These are phyloP conservation scores for Lobosporangium transversale DNA, from an alignment of 192 early-diverging fungal genomes.

Conservation along the genomic window DNA sequence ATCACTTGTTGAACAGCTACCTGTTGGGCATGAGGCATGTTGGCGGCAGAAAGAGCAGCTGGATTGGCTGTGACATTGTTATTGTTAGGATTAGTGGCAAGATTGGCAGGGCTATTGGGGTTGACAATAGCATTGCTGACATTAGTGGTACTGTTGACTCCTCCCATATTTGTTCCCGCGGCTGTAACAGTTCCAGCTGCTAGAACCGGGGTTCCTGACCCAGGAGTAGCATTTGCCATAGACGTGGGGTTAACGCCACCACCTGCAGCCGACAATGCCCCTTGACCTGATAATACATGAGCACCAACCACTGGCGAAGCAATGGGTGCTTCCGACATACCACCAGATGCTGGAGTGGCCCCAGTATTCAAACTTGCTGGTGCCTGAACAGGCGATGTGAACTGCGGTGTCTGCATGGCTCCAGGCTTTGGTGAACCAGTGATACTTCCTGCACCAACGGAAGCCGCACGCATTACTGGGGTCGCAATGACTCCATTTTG, in stretches of 20 bases:
- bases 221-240: neutral
- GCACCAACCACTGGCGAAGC: conserved; percentile 29
- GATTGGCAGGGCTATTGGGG: neutral
- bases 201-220: neutral
- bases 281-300: conserved; percentile 12
- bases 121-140: neutral
- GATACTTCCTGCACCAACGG: conserved; percentile 11
- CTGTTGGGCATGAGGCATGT: conserved; percentile 27
- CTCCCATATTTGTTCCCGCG: neutral
- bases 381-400: conserved; percentile 35
- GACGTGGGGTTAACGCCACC: conserved; percentile 3
- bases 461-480: conserved; percentile 35
- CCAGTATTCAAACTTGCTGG: conserved; percentile 23
- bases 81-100: neutral
- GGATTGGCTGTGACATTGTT: neutral
- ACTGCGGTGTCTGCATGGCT: conserved; percentile 29
- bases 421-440: conserved; percentile 32
- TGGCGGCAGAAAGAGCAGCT: neutral
- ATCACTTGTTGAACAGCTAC: conserved; percentile 23
- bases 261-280: conserved; percentile 9
- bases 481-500: conserved; percentile 29
- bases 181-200: conserved; percentile 6
- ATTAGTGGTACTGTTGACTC: neutral
- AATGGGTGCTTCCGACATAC: neutral
- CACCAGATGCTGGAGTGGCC: conserved; percentile 4